A percentile compares a stretch with the other conserved stretches of the same genome.
Conservation (phyloP, 768 basidiomycete genomes). For the Phanerochaete carnosa region DNA sequence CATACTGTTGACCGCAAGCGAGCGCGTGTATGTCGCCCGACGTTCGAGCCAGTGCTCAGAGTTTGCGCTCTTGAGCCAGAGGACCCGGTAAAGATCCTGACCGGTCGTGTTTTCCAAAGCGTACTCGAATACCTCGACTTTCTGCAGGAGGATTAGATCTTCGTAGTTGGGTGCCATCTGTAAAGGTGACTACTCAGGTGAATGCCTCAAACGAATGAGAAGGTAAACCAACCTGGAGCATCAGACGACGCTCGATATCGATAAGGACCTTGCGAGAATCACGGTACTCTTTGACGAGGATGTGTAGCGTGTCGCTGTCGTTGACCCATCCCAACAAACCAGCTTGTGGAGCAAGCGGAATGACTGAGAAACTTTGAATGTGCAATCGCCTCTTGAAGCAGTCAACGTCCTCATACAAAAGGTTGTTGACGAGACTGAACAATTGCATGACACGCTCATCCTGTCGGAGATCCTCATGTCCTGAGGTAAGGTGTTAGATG, state of each 20-base stretch:
- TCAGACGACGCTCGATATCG: constrained; percentile 97
- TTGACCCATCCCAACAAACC: constrained; percentile 95
- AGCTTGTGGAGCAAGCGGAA: constrained; percentile 92
- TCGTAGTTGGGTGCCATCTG: constrained; percentile 99
- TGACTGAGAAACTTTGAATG: constrained; percentile 90
- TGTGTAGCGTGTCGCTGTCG: constrained; percentile 93
- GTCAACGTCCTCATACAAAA: constrained; percentile 88
- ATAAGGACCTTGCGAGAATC: constrained; percentile 94
- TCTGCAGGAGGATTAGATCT: constrained; percentile 88
- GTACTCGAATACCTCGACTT: constrained; percentile 99
- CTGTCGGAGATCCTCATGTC: constrained; percentile 98
- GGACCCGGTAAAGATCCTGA: constrained; percentile 92
- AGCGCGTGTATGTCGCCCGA: constrained; percentile 92
- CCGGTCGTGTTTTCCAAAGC: constrained; percentile 98
- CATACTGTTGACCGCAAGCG: constrained; percentile 96
- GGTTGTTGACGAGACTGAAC: constrained; percentile 93
- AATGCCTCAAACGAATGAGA: neutral
- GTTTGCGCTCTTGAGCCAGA: constrained; percentile 93
- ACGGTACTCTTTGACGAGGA: constrained; percentile 93
- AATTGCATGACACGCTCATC: constrained; percentile 99
- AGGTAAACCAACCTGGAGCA: constrained; percentile 72
- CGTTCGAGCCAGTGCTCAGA: constrained; percentile 99
- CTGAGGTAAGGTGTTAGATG: constrained; percentile 34
- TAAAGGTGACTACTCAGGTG: constrained; percentile 11
- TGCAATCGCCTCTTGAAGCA: constrained; percentile 96